phyloP scores from a whole-genome alignment of 2,329 filamentous ascomycete genomes.

The Alternaria arbusti region DNA sequence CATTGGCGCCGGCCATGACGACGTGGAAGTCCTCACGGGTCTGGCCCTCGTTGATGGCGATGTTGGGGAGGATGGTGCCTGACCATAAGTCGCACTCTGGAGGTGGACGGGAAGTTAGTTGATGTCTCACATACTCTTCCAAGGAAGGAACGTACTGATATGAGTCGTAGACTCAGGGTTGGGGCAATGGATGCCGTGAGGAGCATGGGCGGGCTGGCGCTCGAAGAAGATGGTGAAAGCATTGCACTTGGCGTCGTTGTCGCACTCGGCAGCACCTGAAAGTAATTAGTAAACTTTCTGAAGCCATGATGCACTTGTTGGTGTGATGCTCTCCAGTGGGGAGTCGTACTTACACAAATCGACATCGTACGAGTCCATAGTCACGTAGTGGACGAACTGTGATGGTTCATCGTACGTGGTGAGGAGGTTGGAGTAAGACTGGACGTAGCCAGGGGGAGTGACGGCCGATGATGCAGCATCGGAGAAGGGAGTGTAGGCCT shows the following conservation, averaged over 20 bases:
- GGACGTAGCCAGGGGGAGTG: slow-evolving; percentile 22
- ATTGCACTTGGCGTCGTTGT: slow-evolving; percentile 16
- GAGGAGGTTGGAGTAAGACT: slow-evolving; percentile 21
- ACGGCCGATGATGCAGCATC: slow-evolving; percentile 13
- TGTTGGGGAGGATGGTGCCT: slow-evolving; percentile 21
- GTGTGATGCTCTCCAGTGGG: neutral
- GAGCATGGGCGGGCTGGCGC: slow-evolving; percentile 17
- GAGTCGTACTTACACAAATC: slow-evolving; percentile 10
- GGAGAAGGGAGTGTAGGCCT: slow-evolving; percentile 10
- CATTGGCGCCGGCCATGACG: slow-evolving; percentile 25
- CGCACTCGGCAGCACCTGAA: slow-evolving; percentile 10
- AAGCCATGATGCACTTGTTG: neutral
- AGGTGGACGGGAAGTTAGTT: neutral
- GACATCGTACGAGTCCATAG: slow-evolving; percentile 13
- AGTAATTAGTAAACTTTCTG: neutral
- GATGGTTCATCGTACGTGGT: slow-evolving; percentile 10
- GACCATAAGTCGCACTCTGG: slow-evolving; percentile 33
- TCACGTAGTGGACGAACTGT: slow-evolving; percentile 18
- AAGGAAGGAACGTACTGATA: slow-evolving; percentile 19
- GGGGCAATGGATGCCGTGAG: slow-evolving; percentile 13
- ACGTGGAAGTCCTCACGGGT: slow-evolving; percentile 24
- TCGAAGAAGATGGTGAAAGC: slow-evolving; percentile 32
- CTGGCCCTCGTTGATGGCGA: slow-evolving; percentile 35
- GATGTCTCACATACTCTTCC: neutral
- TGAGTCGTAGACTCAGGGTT: slow-evolving; percentile 24